phyloP scores from a whole-genome alignment of 1,139 yeast genomes.

The Geotrichum cucujoidarum region DNA sequence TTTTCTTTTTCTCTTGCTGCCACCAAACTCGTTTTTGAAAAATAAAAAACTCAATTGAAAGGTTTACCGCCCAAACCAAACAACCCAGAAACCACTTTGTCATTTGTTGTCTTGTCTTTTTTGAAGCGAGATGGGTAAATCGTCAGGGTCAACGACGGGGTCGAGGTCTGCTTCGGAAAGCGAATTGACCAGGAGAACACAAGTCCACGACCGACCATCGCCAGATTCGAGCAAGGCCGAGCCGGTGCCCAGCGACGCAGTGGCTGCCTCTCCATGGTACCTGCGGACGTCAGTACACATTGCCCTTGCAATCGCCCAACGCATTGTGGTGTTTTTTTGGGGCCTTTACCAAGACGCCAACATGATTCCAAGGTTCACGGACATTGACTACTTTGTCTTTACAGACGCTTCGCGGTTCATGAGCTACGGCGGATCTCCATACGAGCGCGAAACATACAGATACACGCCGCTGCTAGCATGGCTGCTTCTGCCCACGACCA shows the following conservation, averaged over 20 bases:
- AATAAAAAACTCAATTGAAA: too few relatives aligned
- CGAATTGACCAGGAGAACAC: too few relatives aligned
- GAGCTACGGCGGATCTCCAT: conserved; percentile 61
- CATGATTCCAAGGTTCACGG: conserved; percentile 82
- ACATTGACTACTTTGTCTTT: conserved; percentile 88
- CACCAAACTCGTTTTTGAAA: too few relatives aligned
- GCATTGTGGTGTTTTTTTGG: conserved; percentile 67
- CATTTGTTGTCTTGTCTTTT: too few relatives aligned
- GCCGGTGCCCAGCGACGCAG: background rate
- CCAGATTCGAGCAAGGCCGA: background rate
- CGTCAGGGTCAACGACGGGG: too few relatives aligned
- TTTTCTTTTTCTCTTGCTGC: too few relatives aligned
- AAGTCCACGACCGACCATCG: too few relatives aligned
- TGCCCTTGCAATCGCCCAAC: conserved; percentile 36
- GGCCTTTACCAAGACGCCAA: conserved; percentile 83
- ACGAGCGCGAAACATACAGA: conserved; percentile 77
- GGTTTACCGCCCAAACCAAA: too few relatives aligned
- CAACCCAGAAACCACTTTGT: too few relatives aligned
- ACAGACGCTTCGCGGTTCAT: conserved; percentile 84
- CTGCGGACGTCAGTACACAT: conserved; percentile 12
- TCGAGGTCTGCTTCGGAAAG: too few relatives aligned
- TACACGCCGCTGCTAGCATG: conserved; percentile 89
- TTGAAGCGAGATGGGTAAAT: too few relatives aligned
- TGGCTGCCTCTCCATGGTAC: conserved; percentile 14
- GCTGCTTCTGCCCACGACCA: conserved; percentile 65